A percentile compares a stretch with the other conserved stretches of the same genome.
Conservation (phyloP, 192 early-diverging fungal species). For the Rhizophlyctis rosea region DNA sequence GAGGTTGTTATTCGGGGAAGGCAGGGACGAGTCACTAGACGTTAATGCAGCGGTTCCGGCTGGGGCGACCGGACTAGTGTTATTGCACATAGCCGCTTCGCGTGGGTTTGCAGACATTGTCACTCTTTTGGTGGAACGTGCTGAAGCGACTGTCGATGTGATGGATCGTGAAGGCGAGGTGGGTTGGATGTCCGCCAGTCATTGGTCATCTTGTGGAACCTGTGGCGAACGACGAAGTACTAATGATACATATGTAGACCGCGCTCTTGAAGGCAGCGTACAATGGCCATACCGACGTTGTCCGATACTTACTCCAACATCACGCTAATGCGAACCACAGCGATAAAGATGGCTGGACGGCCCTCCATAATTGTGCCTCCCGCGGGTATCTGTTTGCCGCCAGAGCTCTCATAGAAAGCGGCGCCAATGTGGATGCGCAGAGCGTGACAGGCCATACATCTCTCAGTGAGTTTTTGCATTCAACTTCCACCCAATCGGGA, state of each 20-base stretch:
- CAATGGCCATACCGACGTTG: slow-evolving; percentile 57
- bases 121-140: slow-evolving; percentile 51
- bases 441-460: slow-evolving; percentile 69
- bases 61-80: slow-evolving; percentile 8
- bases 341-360: slow-evolving; percentile 79
- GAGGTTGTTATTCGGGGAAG: not conserved
- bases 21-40: no score
- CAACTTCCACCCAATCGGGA: not conserved
- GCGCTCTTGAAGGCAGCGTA: slow-evolving; percentile 72
- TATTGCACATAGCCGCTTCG: slow-evolving; percentile 14
- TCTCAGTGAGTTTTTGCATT: slow-evolving; percentile 28
- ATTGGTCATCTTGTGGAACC: slow-evolving; percentile 33
- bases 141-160: slow-evolving; percentile 56
- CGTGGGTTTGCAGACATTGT: slow-evolving; percentile 40
- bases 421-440: slow-evolving; percentile 58
- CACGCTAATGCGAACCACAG: slow-evolving; percentile 60
- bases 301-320: slow-evolving; percentile 54
- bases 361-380: slow-evolving; percentile 74
- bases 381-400: slow-evolving; percentile 58
- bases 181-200: no score
- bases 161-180: slow-evolving; percentile 66
- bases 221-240: not conserved
- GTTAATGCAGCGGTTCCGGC: no score
- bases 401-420: slow-evolving; percentile 54
- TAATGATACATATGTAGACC: slow-evolving; percentile 49